Conservation (phyloP, 164 flowering plant species). For the Vitis amurensis region DNA sequence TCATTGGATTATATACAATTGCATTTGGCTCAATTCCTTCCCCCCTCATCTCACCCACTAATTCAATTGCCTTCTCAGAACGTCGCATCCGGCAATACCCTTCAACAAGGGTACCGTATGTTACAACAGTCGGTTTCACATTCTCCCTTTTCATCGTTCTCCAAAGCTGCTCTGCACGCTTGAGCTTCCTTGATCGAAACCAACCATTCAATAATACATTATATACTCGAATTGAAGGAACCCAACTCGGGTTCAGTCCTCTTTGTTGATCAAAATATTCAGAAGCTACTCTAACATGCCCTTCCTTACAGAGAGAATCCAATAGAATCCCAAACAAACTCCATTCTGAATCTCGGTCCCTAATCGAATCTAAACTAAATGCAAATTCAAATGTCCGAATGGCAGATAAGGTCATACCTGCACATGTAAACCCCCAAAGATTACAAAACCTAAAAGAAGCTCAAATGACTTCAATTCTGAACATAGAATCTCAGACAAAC, state of each 20-base stretch:
- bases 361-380: conserved; percentile 19
- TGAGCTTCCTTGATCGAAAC: conserved; percentile 63
- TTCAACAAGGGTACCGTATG: conserved; percentile 81
- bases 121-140: conserved; percentile 57
- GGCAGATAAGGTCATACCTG: conserved; percentile 50
- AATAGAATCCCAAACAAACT: conserved; percentile 56
- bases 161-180: conserved; percentile 64
- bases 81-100: conserved; percentile 76
- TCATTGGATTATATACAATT: conserved; percentile 65
- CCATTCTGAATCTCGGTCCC: conserved; percentile 16
- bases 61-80: conserved; percentile 63
- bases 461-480: too few species aligned
- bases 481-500: too few species aligned
- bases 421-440: conserved; percentile 4
- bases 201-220: conserved; percentile 79
- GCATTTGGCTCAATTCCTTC: conserved; percentile 63
- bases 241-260: conserved; percentile 36
- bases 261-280: conserved; percentile 37
- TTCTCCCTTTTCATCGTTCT: conserved; percentile 49
- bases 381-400: conserved; percentile 67
- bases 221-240: conserved; percentile 50
- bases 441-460: too few species aligned
- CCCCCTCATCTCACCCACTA: conserved; percentile 62
- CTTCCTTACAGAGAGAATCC: conserved; percentile 83
- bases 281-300: conserved; percentile 60